Evolutionary conservation across 345 rosid genomes (phyloP).

Genomic region (Hibiscus tridactylites): DNA sequence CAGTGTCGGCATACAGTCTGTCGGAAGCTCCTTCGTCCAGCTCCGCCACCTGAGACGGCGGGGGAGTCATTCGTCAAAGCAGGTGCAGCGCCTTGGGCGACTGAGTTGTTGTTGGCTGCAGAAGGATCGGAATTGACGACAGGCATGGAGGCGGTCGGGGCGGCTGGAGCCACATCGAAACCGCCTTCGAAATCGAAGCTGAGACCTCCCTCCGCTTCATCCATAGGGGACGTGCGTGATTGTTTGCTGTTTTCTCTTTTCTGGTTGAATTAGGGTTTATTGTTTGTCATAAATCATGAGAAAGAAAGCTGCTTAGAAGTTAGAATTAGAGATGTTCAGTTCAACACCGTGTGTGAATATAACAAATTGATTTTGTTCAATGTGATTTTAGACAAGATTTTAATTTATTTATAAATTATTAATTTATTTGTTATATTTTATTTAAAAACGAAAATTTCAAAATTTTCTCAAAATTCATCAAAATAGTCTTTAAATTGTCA

Average conservation of each 20-base stretch:
- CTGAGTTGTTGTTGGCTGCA: constrained; percentile 10
- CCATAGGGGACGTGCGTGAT: constrained; percentile 26
- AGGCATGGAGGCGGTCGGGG: constrained; percentile 51
- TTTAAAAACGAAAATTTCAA: no score
- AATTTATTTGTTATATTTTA: no score
- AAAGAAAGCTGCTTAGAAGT: no score
- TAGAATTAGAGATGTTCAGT: no score
- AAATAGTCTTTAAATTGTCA: no score
- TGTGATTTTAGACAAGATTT: no score
- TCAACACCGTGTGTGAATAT: no score
- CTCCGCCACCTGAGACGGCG: constrained; percentile 6
- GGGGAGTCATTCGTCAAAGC: constrained; percentile 21
- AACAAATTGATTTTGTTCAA: no score
- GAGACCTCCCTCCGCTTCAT: constrained; percentile 75
- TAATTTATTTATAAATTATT: no score
- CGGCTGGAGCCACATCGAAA: constrained; percentile 55
- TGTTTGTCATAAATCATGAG: neutral
- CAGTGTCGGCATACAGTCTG: constrained; percentile 99
- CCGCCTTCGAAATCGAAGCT: constrained; percentile 98
- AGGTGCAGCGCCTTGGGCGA: constrained; percentile 22
- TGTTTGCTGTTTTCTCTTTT: neutral
- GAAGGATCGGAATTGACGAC: constrained; percentile 37
- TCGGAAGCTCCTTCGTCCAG: constrained; percentile 81
- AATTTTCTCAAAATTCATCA: no score
- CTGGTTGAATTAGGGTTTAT: constrained; percentile 5